A percentile compares a stretch with the other conserved stretches of the same genome.
Conservation (phyloP, 1,284 basidiomycete genomes). For the Chondrostereum purpureum region DNA sequence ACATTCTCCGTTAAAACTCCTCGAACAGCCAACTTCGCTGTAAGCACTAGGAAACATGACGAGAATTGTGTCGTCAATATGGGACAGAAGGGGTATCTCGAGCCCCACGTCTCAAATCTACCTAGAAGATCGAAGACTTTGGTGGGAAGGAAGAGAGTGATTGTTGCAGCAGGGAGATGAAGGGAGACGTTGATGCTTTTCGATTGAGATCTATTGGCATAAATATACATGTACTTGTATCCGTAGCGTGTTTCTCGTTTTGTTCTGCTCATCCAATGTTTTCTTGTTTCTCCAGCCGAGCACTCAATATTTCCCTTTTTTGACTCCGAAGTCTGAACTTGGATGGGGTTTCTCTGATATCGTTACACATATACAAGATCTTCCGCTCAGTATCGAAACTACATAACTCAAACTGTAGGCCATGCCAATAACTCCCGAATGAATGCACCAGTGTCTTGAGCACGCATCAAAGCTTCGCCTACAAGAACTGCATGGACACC, state of each 20-base stretch:
- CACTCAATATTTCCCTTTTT: no score
- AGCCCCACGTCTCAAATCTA: conserved; percentile 3
- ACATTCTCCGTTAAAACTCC: background rate
- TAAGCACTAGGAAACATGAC: background rate
- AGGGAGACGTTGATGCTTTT: no score
- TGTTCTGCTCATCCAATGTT: no score
- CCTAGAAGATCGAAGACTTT: background rate
- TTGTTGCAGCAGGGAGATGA: background rate
- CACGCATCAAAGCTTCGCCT: conserved; percentile 97
- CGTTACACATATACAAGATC: no score
- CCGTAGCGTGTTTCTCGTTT: no score
- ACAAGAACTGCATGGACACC: conserved; percentile 92
- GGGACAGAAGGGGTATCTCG: conserved; percentile 1
- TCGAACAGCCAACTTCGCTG: background rate
- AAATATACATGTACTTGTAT: no score
- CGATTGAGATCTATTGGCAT: no score
- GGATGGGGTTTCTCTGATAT: no score
- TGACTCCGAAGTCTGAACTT: no score
- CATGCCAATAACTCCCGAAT: conserved; percentile 75
- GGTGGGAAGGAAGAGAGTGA: background rate
- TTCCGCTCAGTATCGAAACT: no score
- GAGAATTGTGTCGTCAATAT: background rate
- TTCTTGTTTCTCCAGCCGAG: no score
- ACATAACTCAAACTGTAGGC: no score
- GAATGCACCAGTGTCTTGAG: conserved; percentile 76